Conservation (phyloP, 1,139 yeast genomes). For the Sugiyamaella neomexicana region DNA sequence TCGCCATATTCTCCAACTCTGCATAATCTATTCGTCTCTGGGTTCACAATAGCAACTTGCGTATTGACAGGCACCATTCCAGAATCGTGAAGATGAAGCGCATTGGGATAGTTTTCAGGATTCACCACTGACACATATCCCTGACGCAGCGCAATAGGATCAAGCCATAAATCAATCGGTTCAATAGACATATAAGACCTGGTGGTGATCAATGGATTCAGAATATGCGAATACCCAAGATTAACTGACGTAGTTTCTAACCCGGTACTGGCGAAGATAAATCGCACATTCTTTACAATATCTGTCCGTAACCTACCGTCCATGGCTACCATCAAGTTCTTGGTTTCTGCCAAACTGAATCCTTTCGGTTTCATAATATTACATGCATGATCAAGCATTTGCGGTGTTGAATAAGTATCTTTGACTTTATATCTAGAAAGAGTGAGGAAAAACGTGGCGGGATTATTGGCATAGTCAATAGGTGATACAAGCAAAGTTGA, state of each 20-base stretch:
- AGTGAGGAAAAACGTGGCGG: conserved; percentile 68
- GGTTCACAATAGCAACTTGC: conserved; percentile 91
- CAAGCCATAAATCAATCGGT: conserved; percentile 83
- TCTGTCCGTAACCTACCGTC: conserved; percentile 72
- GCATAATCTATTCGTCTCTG: conserved; percentile 79
- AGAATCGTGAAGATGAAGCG: conserved; percentile 82
- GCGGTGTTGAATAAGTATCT: conserved; percentile 83
- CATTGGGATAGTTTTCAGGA: conserved; percentile 64
- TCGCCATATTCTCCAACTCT: conserved; percentile 95
- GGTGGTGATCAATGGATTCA: conserved; percentile 82
- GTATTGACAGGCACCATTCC: conserved; percentile 97
- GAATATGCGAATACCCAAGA: conserved; percentile 72
- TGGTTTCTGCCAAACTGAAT: conserved; percentile 59
- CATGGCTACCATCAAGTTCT: conserved; percentile 82
- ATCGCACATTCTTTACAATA: conserved; percentile 57
- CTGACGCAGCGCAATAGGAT: conserved; percentile 83
- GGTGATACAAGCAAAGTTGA: conserved; percentile 82
- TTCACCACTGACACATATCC: conserved; percentile 83
- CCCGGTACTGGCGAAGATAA: conserved; percentile 63
- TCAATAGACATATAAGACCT: conserved; percentile 87
- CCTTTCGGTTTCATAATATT: conserved; percentile 64
- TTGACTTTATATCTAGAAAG: conserved; percentile 77
- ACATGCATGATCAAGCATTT: conserved; percentile 77
- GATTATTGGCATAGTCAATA: conserved; percentile 72
- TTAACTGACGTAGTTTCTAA: conserved; percentile 71